phyloP scores from a whole-genome alignment of 371 early-diverging fungal species.

The Basidiobolus meristosporus region DNA sequence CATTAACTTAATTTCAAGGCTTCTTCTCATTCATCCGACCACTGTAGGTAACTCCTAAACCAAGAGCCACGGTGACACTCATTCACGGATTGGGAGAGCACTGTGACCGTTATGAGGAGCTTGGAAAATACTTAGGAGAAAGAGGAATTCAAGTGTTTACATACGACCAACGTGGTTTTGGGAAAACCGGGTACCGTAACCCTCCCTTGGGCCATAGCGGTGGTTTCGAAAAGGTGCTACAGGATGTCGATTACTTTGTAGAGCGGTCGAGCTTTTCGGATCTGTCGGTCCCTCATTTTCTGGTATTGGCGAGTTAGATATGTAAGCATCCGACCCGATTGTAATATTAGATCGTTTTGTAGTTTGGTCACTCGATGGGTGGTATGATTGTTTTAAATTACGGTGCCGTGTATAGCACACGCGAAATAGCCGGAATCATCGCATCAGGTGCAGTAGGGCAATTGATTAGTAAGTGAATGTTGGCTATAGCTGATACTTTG shows the following conservation, averaged over 20 bases:
- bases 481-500: background rate
- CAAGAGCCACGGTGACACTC: background rate
- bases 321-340: background rate
- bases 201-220: background rate
- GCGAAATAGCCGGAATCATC: background rate
- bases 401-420: background rate
- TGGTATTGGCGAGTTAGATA: background rate
- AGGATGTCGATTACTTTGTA: background rate
- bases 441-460: background rate
- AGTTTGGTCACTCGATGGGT: conserved; percentile 1
- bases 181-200: background rate
- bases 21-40: no score
- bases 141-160: background rate
- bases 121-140: background rate
- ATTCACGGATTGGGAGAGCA: background rate
- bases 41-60: no score
- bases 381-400: conserved; percentile 1
- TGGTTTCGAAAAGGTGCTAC: background rate
- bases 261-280: background rate
- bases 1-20: no score
- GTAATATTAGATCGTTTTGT: background rate
- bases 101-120: background rate
- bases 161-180: background rate
- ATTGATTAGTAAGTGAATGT: background rate
- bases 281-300: background rate